phyloP scores from a whole-genome alignment of 495 filamentous ascomycete genomes.

The Hamigera avellanea region DNA sequence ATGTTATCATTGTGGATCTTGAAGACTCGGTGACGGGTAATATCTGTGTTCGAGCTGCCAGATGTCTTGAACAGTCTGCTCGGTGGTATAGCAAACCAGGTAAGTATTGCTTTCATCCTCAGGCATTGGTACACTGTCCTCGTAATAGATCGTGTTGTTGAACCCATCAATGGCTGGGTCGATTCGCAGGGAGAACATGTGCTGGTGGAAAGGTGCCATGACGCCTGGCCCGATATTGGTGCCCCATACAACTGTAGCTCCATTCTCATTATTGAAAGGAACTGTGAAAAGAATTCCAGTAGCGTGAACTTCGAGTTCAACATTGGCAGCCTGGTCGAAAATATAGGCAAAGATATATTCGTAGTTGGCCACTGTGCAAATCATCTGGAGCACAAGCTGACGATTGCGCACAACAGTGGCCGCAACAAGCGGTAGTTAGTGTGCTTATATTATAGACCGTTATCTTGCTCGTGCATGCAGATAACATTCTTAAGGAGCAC shows the following conservation, averaged over 20 bases:
- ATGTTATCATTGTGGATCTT: slow-evolving; percentile 64
- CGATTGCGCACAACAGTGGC: slow-evolving; percentile 49
- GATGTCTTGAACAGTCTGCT: slow-evolving; percentile 47
- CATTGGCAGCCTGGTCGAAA: slow-evolving; percentile 74
- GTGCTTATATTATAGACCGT: slow-evolving; percentile 54
- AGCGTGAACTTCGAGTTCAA: slow-evolving; percentile 71
- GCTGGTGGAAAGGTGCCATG: slow-evolving; percentile 70
- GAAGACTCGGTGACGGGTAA: slow-evolving; percentile 55
- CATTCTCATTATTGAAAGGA: slow-evolving; percentile 51
- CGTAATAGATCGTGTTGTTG: slow-evolving; percentile 56
- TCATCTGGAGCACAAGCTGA: slow-evolving; percentile 59
- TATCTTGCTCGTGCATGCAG: slow-evolving; percentile 60
- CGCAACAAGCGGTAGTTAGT: slow-evolving; percentile 51
- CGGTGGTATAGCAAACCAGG: slow-evolving; percentile 61
- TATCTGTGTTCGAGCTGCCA: slow-evolving; percentile 52
- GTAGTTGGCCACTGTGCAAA: slow-evolving; percentile 72
- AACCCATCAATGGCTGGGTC: slow-evolving; percentile 75
- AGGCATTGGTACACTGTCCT: slow-evolving; percentile 63
- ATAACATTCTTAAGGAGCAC: slow-evolving; percentile 45
- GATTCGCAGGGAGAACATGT: slow-evolving; percentile 81
- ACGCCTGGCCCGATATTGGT: slow-evolving; percentile 82
- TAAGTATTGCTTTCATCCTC: slow-evolving; percentile 66
- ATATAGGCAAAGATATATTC: slow-evolving; percentile 78
- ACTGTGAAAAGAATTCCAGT: slow-evolving; percentile 81
- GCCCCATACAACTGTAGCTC: slow-evolving; percentile 59